Conservation (phyloP, 2,329 filamentous ascomycete species). For the Chalaropsis ovoidea region DNA sequence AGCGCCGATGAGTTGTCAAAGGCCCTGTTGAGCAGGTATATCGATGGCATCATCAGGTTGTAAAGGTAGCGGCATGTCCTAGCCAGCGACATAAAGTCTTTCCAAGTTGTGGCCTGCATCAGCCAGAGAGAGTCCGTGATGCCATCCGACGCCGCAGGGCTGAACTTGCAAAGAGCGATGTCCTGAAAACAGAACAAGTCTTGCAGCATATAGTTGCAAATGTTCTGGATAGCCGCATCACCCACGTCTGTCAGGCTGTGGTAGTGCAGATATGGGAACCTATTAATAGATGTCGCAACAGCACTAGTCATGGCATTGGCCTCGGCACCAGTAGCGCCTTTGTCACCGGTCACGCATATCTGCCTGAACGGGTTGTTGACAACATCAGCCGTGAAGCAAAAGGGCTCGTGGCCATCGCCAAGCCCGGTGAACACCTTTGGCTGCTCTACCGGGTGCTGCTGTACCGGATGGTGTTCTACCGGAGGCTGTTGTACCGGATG, state of each 20-base stretch:
- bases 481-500: too few relatives aligned
- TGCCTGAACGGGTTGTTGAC: slow-evolving; percentile 16
- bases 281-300: background rate
- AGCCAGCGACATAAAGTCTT: slow-evolving; percentile 18
- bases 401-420: background rate
- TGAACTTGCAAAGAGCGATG: background rate
- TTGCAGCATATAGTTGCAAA: slow-evolving; percentile 15
- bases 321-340: background rate
- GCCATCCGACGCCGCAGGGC: too few relatives aligned
- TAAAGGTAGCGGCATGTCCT: slow-evolving; percentile 17
- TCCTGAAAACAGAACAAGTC: slow-evolving; percentile 10
- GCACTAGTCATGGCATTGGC: background rate
- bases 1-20: slow-evolving; percentile 22
- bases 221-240: background rate
- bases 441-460: too few relatives aligned
- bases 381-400: slow-evolving; percentile 16
- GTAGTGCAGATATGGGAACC: background rate
- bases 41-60: slow-evolving; percentile 7
- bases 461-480: too few relatives aligned
- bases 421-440: background rate
- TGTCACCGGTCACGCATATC: background rate
- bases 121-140: background rate
- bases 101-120: slow-evolving; percentile 10
- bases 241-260: slow-evolving; percentile 6
- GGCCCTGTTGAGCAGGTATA: slow-evolving; percentile 20